These are phyloP conservation scores for Hypoxylon rubiginosum DNA, from an alignment of 2,329 filamentous ascomycete species.

Conservation along the genomic window DNA sequence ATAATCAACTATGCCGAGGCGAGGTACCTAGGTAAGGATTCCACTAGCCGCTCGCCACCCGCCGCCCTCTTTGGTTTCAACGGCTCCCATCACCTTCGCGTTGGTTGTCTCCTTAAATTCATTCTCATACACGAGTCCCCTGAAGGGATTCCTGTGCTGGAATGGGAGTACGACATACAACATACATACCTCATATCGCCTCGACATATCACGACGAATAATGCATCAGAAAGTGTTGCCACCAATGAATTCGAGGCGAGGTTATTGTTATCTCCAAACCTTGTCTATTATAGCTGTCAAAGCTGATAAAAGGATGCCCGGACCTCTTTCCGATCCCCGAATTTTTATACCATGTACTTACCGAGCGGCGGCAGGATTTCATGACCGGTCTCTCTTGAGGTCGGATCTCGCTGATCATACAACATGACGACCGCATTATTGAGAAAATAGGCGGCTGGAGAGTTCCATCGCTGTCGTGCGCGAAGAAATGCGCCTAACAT, in stretches of 20 bases:
- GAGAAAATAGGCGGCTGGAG: conserved; percentile 3
- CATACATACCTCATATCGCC: neutral
- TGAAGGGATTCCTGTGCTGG: neutral
- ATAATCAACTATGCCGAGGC: no score
- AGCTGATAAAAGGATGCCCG: conserved; percentile 7
- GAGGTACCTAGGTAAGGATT: no score
- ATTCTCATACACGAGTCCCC: conserved; percentile 10
- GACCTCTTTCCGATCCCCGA: conserved; percentile 15
- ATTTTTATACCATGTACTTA: conserved; percentile 3
- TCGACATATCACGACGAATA: conserved; percentile 1
- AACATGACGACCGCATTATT: conserved; percentile 14
- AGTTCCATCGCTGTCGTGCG: neutral
- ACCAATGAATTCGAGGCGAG: neutral
- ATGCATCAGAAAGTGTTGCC: neutral
- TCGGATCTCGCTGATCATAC: conserved; percentile 33
- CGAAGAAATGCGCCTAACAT: neutral
- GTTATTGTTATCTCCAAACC: neutral
- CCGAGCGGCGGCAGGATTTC: conserved; percentile 21
- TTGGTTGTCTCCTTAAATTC: conserved; percentile 2
- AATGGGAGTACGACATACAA: conserved; percentile 7
- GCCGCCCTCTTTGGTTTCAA: conserved; percentile 2
- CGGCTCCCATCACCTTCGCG: no score
- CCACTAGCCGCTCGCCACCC: neutral
- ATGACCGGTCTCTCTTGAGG: conserved; percentile 5
- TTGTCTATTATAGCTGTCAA: conserved; percentile 7